Conservation (phyloP, 1,139 yeast genomes). For the Nadsonia commutata region DNA sequence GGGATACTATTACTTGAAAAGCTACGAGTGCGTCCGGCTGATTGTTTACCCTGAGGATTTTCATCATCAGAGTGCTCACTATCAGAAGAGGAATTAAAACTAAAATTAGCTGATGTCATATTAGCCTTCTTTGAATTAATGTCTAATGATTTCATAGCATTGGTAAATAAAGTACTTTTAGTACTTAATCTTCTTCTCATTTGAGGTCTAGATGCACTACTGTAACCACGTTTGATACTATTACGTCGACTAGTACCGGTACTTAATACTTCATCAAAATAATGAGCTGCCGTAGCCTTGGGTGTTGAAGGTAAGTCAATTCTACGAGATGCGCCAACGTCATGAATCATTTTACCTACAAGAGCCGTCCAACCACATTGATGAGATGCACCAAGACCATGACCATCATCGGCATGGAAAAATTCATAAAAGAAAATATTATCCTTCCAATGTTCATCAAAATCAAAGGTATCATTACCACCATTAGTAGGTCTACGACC, state of each 20-base stretch:
- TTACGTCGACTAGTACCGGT: constrained; percentile 9
- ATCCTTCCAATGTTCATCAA: constrained; percentile 64
- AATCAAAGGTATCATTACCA: constrained; percentile 40
- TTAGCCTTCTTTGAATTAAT: background rate
- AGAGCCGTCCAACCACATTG: constrained; percentile 97
- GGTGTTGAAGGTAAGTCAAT: constrained; percentile 18
- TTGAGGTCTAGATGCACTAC: constrained; percentile 5
- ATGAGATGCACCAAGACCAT: constrained; percentile 90
- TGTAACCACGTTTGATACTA: constrained; percentile 13
- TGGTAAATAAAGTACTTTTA: background rate
- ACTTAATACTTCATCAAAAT: constrained; percentile 24
- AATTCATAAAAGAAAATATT: constrained; percentile 75
- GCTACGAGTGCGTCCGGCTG: constrained; percentile 2
- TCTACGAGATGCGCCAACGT: constrained; percentile 51
- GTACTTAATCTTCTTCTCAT: background rate
- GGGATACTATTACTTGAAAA: constrained; percentile 2
- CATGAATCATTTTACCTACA: constrained; percentile 88
- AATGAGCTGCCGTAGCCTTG: constrained; percentile 24
- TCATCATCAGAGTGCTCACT: constrained; percentile 5
- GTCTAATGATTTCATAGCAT: background rate
- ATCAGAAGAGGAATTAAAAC: background rate
- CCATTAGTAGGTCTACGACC: constrained; percentile 78
- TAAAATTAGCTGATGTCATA: background rate
- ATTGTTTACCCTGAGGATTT: constrained; percentile 5
- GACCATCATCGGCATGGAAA: constrained; percentile 90